These are phyloP conservation scores for Wickerhamiella galacta DNA, from an alignment of 805 yeast species.

Conservation along the genomic window DNA sequence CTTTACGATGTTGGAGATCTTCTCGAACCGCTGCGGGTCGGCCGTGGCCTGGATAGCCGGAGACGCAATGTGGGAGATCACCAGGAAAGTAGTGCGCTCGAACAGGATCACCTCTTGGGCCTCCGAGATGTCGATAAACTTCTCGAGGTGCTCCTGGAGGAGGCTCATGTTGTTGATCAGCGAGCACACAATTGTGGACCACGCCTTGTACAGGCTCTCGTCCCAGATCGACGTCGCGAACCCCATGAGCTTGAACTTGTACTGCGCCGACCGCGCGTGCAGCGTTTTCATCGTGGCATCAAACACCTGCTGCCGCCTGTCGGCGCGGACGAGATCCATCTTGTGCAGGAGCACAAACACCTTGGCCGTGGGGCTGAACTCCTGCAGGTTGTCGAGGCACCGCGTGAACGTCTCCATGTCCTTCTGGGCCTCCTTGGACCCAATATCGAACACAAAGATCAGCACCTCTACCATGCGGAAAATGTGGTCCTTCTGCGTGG, in stretches of 20 bases:
- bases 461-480: conserved; percentile 91
- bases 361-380: conserved; percentile 78
- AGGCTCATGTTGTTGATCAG: conserved; percentile 78
- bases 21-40: conserved; percentile 89
- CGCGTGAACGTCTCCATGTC: conserved; percentile 84
- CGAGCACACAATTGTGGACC: conserved; percentile 93
- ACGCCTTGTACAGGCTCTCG: conserved; percentile 86
- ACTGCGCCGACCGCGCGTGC: conserved; percentile 56
- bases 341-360: conserved; percentile 85
- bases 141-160: conserved; percentile 58
- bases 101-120: conserved; percentile 85
- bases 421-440: conserved; percentile 74
- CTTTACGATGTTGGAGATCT: conserved; percentile 82
- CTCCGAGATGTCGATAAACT: conserved; percentile 54
- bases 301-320: conserved; percentile 70
- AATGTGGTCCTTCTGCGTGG: conserved; percentile 78
- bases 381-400: conserved; percentile 63
- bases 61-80: conserved; percentile 35
- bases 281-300: conserved; percentile 69
- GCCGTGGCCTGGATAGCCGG: conserved; percentile 20
- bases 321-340: conserved; percentile 86
- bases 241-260: conserved; percentile 54
- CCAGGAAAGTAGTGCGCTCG: conserved; percentile 83
- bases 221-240: conserved; percentile 97
- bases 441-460: conserved; percentile 93